phyloP scores from a whole-genome alignment of 1,139 yeast species.

The Yueomyces sp. region DNA sequence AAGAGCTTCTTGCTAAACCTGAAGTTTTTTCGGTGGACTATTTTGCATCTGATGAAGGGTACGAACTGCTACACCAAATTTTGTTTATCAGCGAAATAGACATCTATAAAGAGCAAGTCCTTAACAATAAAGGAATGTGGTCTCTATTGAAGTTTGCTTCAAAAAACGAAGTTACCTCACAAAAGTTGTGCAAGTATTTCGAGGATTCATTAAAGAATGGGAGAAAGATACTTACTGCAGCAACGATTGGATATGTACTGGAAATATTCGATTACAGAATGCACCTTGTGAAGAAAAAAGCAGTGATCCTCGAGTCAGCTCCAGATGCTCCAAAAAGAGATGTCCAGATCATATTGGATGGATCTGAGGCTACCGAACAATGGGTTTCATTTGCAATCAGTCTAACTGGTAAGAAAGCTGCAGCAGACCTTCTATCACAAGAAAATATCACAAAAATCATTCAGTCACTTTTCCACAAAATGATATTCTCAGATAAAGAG shows the following conservation, averaged over 20 bases:
- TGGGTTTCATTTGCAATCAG: not conserved
- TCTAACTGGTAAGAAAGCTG: not conserved
- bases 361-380: not conserved
- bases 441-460: not conserved
- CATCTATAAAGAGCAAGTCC: constrained; percentile 31
- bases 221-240: not conserved
- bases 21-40: constrained; percentile 22
- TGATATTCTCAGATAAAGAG: not conserved
- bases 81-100: constrained; percentile 22
- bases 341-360: not conserved
- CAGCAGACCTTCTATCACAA: not conserved
- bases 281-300: not conserved
- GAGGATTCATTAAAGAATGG: not conserved
- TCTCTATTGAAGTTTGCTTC: not conserved
- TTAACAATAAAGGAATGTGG: constrained; percentile 9
- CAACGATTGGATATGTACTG: not conserved
- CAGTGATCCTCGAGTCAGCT: not conserved
- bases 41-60: constrained; percentile 8
- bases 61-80: not conserved
- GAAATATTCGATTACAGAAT: not conserved
- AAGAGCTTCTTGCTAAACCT: constrained; percentile 15
- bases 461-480: not conserved
- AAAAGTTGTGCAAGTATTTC: not conserved
- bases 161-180: not conserved
- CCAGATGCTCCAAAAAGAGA: not conserved